phyloP scores from a whole-genome alignment of 2,329 filamentous ascomycete genomes.

The Zasmidium angulare region DNA sequence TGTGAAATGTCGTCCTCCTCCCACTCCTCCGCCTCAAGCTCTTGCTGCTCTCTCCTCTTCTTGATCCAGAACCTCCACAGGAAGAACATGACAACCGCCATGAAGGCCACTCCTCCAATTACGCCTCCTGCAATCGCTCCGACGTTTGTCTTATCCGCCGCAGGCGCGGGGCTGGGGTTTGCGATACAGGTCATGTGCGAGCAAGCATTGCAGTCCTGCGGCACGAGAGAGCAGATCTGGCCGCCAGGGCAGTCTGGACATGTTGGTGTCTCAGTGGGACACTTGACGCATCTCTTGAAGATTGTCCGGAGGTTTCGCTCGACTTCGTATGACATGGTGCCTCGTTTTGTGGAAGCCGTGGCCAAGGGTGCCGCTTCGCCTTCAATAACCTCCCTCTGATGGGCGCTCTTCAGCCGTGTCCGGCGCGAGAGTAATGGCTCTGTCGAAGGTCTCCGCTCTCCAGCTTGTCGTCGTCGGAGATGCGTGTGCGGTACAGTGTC shows the following conservation, averaged over 20 bases:
- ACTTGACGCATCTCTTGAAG: conserved; percentile 62
- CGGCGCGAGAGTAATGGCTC: neutral
- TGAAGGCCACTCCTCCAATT: conserved; percentile 74
- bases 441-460: neutral
- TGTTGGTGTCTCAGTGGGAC: conserved; percentile 51
- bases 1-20: conserved; percentile 54
- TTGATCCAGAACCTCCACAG: conserved; percentile 89
- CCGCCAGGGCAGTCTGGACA: conserved; percentile 60
- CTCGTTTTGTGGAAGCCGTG: neutral
- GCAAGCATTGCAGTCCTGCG: conserved; percentile 61
- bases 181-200: conserved; percentile 57
- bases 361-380: neutral
- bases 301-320: conserved; percentile 36
- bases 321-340: conserved; percentile 1
- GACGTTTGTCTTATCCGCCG: conserved; percentile 58
- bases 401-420: neutral
- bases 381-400: neutral
- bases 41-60: conserved; percentile 65
- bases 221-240: conserved; percentile 60
- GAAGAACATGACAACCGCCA: conserved; percentile 74
- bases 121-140: conserved; percentile 92
- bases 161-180: conserved; percentile 37
- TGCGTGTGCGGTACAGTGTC: conserved; percentile 2
- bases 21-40: conserved; percentile 58
- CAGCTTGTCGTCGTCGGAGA: neutral